A percentile compares a stretch with the other conserved stretches of the same genome.
phyloP scores from a whole-genome alignment of 1,139 yeast genomes.

The Magnusiomyces fungicola region DNA sequence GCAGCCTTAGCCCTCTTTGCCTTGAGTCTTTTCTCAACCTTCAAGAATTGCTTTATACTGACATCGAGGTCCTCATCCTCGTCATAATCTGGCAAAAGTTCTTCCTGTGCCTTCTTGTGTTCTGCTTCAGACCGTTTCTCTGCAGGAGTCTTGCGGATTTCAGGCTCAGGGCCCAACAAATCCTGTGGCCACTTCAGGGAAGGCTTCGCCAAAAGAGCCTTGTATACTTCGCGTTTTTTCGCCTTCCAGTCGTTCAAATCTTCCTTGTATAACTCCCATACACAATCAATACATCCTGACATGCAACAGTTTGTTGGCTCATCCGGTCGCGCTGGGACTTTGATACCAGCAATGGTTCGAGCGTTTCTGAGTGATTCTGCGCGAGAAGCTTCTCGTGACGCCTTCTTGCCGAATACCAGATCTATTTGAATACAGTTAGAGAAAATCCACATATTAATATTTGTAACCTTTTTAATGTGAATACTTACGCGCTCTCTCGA shows the following conservation, averaged over 20 bases:
- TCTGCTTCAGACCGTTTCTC: background rate
- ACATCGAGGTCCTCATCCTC: slow-evolving; percentile 74
- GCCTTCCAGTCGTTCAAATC: slow-evolving; percentile 77
- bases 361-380: slow-evolving; percentile 26
- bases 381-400: slow-evolving; percentile 32
- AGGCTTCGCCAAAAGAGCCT: slow-evolving; percentile 5
- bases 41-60: slow-evolving; percentile 73
- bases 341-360: slow-evolving; percentile 53
- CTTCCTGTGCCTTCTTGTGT: background rate
- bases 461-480: background rate
- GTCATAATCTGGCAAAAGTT: slow-evolving; percentile 32
- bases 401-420: slow-evolving; percentile 35
- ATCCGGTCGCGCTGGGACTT: slow-evolving; percentile 70
- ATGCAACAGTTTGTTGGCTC: slow-evolving; percentile 96
- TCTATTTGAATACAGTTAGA: background rate
- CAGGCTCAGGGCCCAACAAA: slow-evolving; percentile 14
- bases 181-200: slow-evolving; percentile 11
- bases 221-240: slow-evolving; percentile 7
- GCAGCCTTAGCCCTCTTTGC: slow-evolving; percentile 35
- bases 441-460: slow-evolving; percentile 9
- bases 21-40: slow-evolving; percentile 64
- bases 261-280: slow-evolving; percentile 88
- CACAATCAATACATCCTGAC: slow-evolving; percentile 96
- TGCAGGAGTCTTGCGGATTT: background rate
- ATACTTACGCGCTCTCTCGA: slow-evolving; percentile 16